phyloP scores from a whole-genome alignment of 306 rosid genomes.

The Citrullus mucosospermus region DNA sequence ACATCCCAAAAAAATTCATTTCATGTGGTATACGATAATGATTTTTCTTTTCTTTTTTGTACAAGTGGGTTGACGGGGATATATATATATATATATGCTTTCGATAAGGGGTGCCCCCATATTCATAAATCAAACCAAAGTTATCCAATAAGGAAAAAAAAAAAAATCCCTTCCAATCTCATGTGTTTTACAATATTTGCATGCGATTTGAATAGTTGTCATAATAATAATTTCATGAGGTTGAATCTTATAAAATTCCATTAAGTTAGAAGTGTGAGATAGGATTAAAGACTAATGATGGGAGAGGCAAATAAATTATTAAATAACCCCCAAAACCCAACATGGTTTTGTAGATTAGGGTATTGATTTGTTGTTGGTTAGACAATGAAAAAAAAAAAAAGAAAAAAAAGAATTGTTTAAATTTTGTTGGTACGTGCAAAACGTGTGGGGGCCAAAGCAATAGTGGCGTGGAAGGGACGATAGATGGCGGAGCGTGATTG shows the following conservation, averaged over 20 bases:
- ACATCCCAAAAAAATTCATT: neutral
- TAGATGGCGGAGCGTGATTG: conserved; percentile 13
- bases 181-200: neutral
- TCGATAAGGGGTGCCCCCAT: neutral
- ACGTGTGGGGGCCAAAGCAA: conserved; percentile 16
- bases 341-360: neutral
- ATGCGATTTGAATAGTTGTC: neutral
- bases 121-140: neutral
- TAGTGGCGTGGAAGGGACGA: neutral
- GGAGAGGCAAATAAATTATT: neutral
- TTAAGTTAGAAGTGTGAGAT: neutral
- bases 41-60: neutral
- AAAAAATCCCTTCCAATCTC: neutral
- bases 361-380: neutral
- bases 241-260: neutral
- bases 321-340: neutral
- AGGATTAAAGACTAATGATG: neutral
- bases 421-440: conserved; percentile 9
- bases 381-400: neutral
- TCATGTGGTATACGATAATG: neutral
- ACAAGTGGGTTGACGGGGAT: neutral
- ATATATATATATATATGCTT: neutral
- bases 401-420: neutral
- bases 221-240: too few species aligned
- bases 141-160: neutral